These are phyloP conservation scores for Yarrowia sp. DNA, from an alignment of 805 yeast genomes.

Conservation along the genomic window DNA sequence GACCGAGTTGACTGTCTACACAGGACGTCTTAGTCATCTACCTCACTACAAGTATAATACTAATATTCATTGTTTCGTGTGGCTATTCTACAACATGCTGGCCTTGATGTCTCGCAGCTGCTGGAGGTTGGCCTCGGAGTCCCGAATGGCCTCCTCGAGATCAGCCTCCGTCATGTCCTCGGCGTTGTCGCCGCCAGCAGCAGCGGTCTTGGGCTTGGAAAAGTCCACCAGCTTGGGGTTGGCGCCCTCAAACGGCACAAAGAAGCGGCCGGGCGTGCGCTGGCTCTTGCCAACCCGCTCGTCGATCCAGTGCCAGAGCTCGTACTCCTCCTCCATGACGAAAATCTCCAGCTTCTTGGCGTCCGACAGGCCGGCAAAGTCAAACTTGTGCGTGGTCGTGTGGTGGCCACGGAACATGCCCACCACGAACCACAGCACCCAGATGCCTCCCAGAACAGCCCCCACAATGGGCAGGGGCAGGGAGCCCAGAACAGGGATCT, in stretches of 20 bases:
- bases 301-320: constrained; percentile 72
- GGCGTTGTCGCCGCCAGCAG: not conserved
- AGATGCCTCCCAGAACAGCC: constrained; percentile 5
- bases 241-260: constrained; percentile 23
- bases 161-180: not conserved
- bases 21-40: too few species aligned
- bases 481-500: constrained; percentile 13
- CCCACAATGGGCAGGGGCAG: constrained; percentile 1
- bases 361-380: constrained; percentile 30
- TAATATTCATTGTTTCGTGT: not conserved
- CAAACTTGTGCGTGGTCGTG: constrained; percentile 17
- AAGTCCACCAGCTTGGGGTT: constrained; percentile 24
- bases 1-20: too few species aligned
- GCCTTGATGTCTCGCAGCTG: constrained; percentile 7
- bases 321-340: constrained; percentile 50
- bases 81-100: not conserved
- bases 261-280: constrained; percentile 3
- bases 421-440: constrained; percentile 20
- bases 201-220: not conserved
- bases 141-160: constrained; percentile 8
- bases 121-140: constrained; percentile 13
- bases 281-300: constrained; percentile 38
- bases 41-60: not conserved
- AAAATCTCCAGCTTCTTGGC: constrained; percentile 31
- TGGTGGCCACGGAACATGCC: constrained; percentile 9